These are phyloP conservation scores for Asterophora parasitica DNA, from an alignment of 768 basidiomycete species.

Conservation along the genomic window DNA sequence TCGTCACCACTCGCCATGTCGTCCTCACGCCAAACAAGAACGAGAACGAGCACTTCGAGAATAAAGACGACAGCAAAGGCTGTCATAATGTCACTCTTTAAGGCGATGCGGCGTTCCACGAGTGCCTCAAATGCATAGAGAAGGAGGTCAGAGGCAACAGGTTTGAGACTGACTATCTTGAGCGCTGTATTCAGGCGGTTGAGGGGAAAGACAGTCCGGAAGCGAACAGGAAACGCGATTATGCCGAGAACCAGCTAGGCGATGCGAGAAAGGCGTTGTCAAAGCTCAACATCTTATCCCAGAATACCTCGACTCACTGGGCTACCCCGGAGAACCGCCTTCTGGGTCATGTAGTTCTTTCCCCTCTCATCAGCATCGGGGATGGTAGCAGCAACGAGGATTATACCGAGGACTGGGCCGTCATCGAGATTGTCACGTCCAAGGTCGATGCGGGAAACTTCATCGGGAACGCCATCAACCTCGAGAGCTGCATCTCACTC, in stretches of 20 bases:
- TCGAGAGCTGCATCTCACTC: constrained; percentile 13
- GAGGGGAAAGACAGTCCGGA: constrained; percentile 8
- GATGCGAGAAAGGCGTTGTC: constrained; percentile 4
- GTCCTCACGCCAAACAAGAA: constrained; percentile 10
- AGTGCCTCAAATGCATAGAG: constrained; percentile 14
- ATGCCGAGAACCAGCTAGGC: constrained; percentile 4
- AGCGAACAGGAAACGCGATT: background rate
- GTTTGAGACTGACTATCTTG: background rate
- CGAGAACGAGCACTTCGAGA: constrained; percentile 19
- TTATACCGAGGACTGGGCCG: constrained; percentile 23
- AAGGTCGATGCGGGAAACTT: constrained; percentile 20
- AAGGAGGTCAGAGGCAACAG: constrained; percentile 9
- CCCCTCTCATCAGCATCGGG: constrained; percentile 18
- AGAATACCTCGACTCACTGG: constrained; percentile 23
- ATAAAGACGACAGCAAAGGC: constrained; percentile 8
- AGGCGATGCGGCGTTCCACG: constrained; percentile 18
- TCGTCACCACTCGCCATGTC: constrained; percentile 27
- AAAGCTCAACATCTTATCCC: constrained; percentile 13
- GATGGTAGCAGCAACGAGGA: background rate
- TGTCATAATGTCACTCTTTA: constrained; percentile 22
- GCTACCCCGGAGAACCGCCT: constrained; percentile 14
- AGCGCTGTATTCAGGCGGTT: constrained; percentile 6
- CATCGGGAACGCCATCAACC: constrained; percentile 26
- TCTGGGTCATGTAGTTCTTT: constrained; percentile 24
- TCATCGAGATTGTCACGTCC: constrained; percentile 20